Base-by-base conservation (phyloP, 768 basidiomycete genomes). In the Amanita subjunquillea region DNA sequence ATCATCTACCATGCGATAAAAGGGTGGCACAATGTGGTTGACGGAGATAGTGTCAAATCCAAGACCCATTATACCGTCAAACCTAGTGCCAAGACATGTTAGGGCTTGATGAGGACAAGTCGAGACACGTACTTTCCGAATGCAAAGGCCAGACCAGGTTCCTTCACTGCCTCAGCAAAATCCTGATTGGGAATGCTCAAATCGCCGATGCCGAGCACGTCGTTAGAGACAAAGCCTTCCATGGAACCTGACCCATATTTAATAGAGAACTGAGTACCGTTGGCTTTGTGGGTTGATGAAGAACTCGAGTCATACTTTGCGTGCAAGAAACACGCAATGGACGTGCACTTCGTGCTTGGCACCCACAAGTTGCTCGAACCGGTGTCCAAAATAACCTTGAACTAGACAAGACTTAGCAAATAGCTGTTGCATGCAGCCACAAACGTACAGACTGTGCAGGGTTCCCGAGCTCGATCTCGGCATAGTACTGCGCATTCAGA, bases 401-500 rank as follows among this genome's bases (percentile, higher is more conserved):
- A 95, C 79, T 85, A 59, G 52, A 48, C 34, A 53, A 36, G 13
- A n/a, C 36, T 13, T 34, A 50, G 2, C 17, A 44, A 13, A 48
- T 10, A 45, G 52, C 27, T 42, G 4, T 20, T 27, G 23, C 2
- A 13, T 6, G 8, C n/a, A 40, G 10, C 37, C 30, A 40, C 3
- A 48, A 45, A 69, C 83, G 64, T 65, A 87, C 86, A 3, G 62
- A 70, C 68, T 98, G 95, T 34, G 91, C 78, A 20, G 95, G 95
- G 0, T 73, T 77, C 13, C 95, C 95, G 51, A 97, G 65, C 1
- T 73, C 63, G 55, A 98, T 95, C 56, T 92, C 87, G 17, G 92
- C 78, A 65, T 79, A 99, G 70, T 99, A 98, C 67, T 99, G 94
- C 34, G 96, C 94, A 65, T 98, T 98, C 83, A 94, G 83, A 72